phyloP scores from a whole-genome alignment of 192 early-diverging fungal species.

The Backusella westeae region DNA sequence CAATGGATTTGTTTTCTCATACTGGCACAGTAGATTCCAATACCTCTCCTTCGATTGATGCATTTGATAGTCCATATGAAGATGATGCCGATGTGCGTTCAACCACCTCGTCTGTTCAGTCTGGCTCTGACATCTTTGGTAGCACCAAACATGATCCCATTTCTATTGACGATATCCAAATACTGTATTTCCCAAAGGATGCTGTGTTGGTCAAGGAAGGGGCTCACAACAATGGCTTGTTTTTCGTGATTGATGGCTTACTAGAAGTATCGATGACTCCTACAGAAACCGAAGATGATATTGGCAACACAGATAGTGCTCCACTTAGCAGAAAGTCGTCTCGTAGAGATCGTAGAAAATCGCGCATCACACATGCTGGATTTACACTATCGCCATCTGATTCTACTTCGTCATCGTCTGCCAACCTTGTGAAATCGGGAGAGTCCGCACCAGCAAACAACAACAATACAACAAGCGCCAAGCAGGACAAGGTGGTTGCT shows the following conservation, averaged over 20 bases:
- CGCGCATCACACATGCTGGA: not conserved
- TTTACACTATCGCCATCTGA: not conserved
- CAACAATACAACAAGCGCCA: not conserved
- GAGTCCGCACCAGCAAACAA: not conserved
- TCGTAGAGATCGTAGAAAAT: not conserved
- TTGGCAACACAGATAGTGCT: not conserved
- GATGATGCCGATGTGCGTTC: slow-evolving; percentile 19
- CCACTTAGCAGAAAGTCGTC: not conserved
- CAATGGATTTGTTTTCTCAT: slow-evolving; percentile 36
- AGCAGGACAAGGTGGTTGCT: slow-evolving; percentile 16
- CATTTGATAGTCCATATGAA: slow-evolving; percentile 7
- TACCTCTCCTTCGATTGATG: slow-evolving; percentile 5
- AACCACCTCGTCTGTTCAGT: slow-evolving; percentile 20
- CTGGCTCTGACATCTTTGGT: slow-evolving; percentile 20
- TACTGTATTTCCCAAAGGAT: slow-evolving; percentile 74
- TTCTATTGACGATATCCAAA: slow-evolving; percentile 60
- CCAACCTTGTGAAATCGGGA: not conserved
- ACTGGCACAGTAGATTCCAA: slow-evolving; percentile 15
- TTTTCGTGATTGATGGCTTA: slow-evolving; percentile 90
- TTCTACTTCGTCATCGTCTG: not conserved
- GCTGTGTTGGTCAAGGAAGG: slow-evolving; percentile 79
- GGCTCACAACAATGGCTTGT: slow-evolving; percentile 80
- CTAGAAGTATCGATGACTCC: slow-evolving; percentile 66
- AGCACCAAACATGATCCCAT: not conserved
- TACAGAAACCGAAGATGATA: slow-evolving; percentile 14